phyloP scores from a whole-genome alignment of 345 rosid species.

The Eucalyptus regnans region DNA sequence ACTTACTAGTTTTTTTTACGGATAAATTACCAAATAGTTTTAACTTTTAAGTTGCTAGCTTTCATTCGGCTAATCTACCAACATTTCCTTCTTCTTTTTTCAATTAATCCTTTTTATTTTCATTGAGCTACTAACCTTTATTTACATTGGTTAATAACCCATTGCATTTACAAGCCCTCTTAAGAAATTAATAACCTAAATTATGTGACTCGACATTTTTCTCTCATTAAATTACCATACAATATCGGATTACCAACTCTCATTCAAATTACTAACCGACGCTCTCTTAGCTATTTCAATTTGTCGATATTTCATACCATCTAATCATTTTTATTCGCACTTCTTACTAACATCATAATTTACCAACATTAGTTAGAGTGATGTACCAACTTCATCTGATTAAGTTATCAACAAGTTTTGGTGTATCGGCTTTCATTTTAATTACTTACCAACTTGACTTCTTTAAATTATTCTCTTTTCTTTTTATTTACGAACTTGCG shows the following conservation, averaged over 20 bases:
- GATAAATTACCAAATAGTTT: background rate
- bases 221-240: background rate
- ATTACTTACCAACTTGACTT: background rate
- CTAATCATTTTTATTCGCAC: background rate
- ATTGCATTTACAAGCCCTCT: background rate
- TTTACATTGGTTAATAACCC: background rate
- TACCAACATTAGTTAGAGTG: background rate
- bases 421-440: background rate
- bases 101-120: background rate
- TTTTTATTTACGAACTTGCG: background rate
- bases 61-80: background rate
- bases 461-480: background rate
- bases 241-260: background rate
- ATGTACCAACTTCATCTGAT: background rate
- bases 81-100: background rate
- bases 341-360: background rate
- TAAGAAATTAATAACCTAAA: background rate
- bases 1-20: too few species aligned
- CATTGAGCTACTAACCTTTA: background rate
- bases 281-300: background rate
- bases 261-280: accelerated
- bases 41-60: background rate
- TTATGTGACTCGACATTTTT: background rate
- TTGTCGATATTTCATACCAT: background rate
- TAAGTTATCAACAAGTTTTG: background rate